Evolutionary conservation across 352 stramenopile genomes (phyloP).

Genomic region (Phytophthora rubi): DNA sequence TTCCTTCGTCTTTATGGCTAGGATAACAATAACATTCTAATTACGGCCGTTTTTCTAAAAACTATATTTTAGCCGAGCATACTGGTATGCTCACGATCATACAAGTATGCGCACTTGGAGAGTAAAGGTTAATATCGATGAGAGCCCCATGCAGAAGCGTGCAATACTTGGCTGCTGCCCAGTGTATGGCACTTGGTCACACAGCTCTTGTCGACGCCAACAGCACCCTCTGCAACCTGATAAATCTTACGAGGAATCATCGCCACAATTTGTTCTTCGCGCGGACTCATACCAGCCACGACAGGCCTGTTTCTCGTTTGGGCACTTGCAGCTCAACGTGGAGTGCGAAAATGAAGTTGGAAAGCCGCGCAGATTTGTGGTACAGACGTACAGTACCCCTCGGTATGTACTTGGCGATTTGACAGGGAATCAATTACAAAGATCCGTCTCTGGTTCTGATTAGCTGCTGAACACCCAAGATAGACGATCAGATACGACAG

Average conservation of each 20-base stretch:
- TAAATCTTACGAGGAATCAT: conserved; percentile 17
- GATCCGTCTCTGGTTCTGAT: no score
- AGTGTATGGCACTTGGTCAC: background rate
- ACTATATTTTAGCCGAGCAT: no score
- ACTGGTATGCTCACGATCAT: no score
- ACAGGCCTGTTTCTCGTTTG: conserved; percentile 17
- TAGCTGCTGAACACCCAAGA: no score
- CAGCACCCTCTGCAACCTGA: conserved; percentile 1
- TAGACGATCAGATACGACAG: no score
- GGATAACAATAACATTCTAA: no score
- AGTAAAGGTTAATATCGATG: background rate
- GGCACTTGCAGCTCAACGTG: background rate
- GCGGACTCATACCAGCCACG: conserved; percentile 10
- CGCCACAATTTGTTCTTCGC: conserved; percentile 9
- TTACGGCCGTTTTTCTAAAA: no score
- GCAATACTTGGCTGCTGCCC: background rate
- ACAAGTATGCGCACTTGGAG: no score
- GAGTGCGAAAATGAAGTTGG: conserved; percentile 3
- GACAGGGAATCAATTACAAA: no score
- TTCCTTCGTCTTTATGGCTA: no score
- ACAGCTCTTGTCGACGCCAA: background rate
- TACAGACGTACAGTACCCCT: background rate
- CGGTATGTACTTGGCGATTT: no score
- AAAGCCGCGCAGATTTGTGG: conserved; percentile 16
- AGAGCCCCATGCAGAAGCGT: background rate